Conservation (phyloP, 176 grass and related monocot species). For the Oryza glumipatula region DNA sequence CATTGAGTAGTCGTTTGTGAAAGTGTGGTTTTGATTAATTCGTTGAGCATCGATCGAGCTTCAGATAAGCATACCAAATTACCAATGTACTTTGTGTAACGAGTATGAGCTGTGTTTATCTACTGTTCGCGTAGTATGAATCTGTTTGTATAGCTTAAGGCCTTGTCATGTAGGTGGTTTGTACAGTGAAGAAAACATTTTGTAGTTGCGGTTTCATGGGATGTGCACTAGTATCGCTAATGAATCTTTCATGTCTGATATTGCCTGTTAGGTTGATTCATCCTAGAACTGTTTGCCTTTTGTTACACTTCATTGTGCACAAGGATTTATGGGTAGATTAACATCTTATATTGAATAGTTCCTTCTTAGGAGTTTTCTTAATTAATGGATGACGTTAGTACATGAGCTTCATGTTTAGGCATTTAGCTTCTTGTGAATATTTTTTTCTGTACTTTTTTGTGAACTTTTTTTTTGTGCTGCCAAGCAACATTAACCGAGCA, state of each 20-base stretch:
- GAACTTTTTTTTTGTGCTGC: not conserved
- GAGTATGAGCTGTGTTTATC: not conserved
- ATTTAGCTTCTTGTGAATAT: slow-evolving; percentile 8
- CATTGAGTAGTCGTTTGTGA: not conserved
- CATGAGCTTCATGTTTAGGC: not conserved
- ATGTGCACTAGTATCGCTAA: not conserved
- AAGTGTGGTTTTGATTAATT: not conserved
- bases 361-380: not conserved
- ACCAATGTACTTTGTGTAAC: not conserved
- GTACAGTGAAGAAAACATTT: not conserved
- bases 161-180: not conserved
- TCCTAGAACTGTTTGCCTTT: not conserved
- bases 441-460: not conserved
- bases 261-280: not conserved
- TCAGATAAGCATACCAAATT: not conserved
- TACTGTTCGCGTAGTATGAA: not conserved
- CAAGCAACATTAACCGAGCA: not conserved
- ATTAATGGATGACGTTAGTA: not conserved
- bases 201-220: not conserved
- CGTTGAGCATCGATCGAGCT: not conserved
- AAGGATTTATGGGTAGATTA: not conserved
- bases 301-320: slow-evolving; percentile 1
- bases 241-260: not conserved
- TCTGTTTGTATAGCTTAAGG: not conserved
- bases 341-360: not conserved